phyloP scores from a whole-genome alignment of 1,284 basidiomycete species.

The Pterula multifida region DNA sequence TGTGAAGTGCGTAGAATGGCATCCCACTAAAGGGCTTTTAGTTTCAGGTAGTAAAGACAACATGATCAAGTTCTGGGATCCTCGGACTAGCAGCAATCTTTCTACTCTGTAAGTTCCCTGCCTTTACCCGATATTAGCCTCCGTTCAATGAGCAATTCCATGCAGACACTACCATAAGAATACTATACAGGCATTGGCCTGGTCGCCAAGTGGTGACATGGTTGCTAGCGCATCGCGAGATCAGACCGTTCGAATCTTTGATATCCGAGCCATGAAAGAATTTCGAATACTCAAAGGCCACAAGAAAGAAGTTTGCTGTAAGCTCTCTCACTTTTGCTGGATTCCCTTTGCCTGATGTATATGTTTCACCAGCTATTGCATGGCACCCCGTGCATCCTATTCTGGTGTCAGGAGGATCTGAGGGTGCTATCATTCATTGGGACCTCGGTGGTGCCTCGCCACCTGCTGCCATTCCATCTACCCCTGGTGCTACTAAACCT shows the following conservation, averaged over 20 bases:
- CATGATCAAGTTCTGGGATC: conserved; percentile 99
- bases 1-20: conserved; percentile 97
- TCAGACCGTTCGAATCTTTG: conserved; percentile 92
- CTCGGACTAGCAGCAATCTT: conserved; percentile 76
- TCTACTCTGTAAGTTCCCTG: conserved; percentile 61
- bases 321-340: conserved; percentile 19
- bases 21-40: conserved; percentile 89
- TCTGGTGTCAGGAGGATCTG: conserved; percentile 87
- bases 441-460: conserved; percentile 52
- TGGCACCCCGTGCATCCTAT: conserved; percentile 95
- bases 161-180: conserved; percentile 92
- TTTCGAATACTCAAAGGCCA: conserved; percentile 85
- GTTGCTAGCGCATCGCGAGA: conserved; percentile 92
- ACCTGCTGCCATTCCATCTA: conserved; percentile 6
- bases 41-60: conserved; percentile 96
- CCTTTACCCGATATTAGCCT: conserved; percentile 1
- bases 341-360: conserved; percentile 1
- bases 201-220: conserved; percentile 89
- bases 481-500: background rate
- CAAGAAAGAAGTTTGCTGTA: conserved; percentile 96
- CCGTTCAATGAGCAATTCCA: conserved; percentile 5
- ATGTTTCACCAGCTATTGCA: conserved; percentile 52
- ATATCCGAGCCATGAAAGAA: conserved; percentile 96
- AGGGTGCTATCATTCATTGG: conserved; percentile 91
- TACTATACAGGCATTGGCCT: conserved; percentile 84